Conservation (phyloP, 2,329 filamentous ascomycete species). For the Aspergillus sp. region DNA sequence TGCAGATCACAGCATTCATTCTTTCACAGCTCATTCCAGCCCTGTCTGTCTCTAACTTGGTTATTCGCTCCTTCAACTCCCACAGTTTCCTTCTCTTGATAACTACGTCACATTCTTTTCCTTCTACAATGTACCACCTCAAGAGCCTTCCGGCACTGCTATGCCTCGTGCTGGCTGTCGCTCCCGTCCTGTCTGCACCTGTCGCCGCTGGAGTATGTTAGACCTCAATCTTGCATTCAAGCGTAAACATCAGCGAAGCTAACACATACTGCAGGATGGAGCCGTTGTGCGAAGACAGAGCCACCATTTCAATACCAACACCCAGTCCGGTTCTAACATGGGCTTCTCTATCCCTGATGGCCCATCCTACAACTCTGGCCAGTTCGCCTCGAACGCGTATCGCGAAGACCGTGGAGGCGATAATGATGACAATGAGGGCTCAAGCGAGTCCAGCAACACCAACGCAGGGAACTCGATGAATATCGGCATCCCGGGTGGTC, state of each 20-base stretch:
- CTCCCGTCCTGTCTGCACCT: constrained; percentile 33
- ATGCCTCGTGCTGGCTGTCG: constrained; percentile 33
- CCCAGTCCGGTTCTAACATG: constrained; percentile 16
- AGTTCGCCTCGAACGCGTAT: neutral
- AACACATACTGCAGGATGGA: neutral
- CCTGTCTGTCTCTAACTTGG: constrained; percentile 3
- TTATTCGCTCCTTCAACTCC: constrained; percentile 8
- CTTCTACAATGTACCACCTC: constrained; percentile 27
- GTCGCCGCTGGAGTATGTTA: constrained; percentile 22
- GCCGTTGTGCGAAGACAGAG: neutral
- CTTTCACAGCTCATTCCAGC: constrained; percentile 2
- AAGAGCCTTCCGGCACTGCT: constrained; percentile 31
- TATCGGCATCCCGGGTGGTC: constrained; percentile 30
- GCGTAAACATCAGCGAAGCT: constrained; percentile 5
- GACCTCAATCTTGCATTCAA: neutral
- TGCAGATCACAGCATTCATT: constrained; percentile 10
- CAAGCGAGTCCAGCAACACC: neutral
- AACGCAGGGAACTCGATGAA: neutral
- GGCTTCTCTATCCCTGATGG: constrained; percentile 23
- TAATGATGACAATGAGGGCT: neutral
- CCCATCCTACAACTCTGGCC: constrained; percentile 11
- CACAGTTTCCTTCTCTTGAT: constrained; percentile 12
- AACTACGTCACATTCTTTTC: neutral
- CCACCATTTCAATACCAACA: constrained; percentile 8
- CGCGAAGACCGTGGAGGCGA: neutral